Conservation (phyloP, 2,329 filamentous ascomycete genomes). For the Trichoderma oligosporum region DNA sequence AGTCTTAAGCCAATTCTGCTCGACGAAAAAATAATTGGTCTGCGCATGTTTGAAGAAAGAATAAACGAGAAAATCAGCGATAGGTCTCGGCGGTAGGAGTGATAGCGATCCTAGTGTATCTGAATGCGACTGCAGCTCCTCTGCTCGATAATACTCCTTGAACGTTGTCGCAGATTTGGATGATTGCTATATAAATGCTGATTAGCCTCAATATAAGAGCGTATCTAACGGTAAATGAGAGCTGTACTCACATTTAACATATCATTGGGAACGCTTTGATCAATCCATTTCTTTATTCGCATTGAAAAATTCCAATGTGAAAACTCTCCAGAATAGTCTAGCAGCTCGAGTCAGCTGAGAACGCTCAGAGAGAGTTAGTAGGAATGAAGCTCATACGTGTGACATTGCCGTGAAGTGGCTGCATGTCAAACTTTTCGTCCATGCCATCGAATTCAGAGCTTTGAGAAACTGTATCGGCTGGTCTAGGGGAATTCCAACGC, state of each 20-base stretch:
- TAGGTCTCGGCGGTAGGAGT: conserved; percentile 44
- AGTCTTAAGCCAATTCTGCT: conserved; percentile 40
- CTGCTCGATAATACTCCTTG: conserved; percentile 44
- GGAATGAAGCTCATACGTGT: conserved; percentile 6
- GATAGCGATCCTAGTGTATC: conserved; percentile 38
- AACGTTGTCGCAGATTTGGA: conserved; percentile 30
- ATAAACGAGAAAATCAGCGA: conserved; percentile 45
- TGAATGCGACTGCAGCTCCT: conserved; percentile 42
- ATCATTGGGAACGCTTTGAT: conserved; percentile 35
- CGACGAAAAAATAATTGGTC: conserved; percentile 48
- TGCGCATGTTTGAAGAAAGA: conserved; percentile 48
- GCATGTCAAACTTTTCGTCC: conserved; percentile 20
- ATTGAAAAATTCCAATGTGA: conserved; percentile 53
- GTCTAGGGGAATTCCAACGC: neutral
- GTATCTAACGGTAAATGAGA: conserved; percentile 4
- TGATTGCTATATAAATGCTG: conserved; percentile 23
- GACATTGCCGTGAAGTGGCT: neutral
- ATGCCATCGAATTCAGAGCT: conserved; percentile 24
- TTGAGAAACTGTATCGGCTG: conserved; percentile 17
- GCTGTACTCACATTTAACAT: conserved; percentile 27
- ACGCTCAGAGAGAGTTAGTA: neutral
- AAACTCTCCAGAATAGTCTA: conserved; percentile 51
- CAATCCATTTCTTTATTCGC: conserved; percentile 48
- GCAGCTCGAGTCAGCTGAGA: conserved; percentile 7
- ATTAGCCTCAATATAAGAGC: neutral